Conservation (phyloP, 179 eudicot species). For the Heliamphora pulchella region DNA sequence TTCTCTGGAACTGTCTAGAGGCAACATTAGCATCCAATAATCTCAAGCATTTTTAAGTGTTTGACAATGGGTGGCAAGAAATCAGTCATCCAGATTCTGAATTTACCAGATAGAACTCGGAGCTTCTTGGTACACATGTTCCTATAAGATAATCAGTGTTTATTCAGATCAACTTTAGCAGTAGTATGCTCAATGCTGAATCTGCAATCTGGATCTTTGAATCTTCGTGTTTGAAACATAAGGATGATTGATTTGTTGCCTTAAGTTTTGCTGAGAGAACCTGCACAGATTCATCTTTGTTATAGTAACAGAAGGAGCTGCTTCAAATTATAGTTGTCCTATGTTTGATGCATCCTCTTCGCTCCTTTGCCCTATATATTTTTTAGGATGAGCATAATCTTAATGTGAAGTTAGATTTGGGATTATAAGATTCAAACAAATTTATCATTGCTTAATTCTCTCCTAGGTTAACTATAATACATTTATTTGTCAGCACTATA, state of each 20-base stretch:
- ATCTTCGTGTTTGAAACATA: slow-evolving; percentile 37
- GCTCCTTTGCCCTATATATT: not conserved
- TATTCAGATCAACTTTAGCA: slow-evolving; percentile 33
- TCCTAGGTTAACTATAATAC: not conserved
- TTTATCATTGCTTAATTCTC: not conserved
- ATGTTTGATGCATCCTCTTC: not conserved
- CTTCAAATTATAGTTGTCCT: slow-evolving; percentile 1
- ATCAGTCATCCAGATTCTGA: slow-evolving; percentile 23
- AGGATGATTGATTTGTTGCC: slow-evolving; percentile 44
- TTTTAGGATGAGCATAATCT: slow-evolving; percentile 7
- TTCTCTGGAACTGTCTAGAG: too few species aligned
- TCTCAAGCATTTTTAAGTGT: too few species aligned
- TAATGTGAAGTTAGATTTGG: not conserved
- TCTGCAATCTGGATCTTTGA: slow-evolving; percentile 44
- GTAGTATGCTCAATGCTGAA: slow-evolving; percentile 34
- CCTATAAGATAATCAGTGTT: slow-evolving; percentile 23
- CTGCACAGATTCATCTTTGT: slow-evolving; percentile 59
- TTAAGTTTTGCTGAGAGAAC: slow-evolving; percentile 44
- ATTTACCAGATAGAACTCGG: slow-evolving; percentile 33
- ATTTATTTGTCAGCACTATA: not conserved
- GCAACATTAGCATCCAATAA: too few species aligned
- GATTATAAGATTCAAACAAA: slow-evolving; percentile 11
- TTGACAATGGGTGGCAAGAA: slow-evolving; percentile 7
- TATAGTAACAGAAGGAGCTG: slow-evolving; percentile 17
- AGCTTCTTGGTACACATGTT: slow-evolving; percentile 33